Conservation (phyloP, 176 grass and related monocot species). For the Zea mays region Zm-B73-REFERENCE-NAM-5.0 NC_050098.1:171289501-171290000, state of each 20-base stretch:
- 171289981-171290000: too few relatives aligned
- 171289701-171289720: constrained; percentile 5
- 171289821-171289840: not conserved
- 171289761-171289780: constrained; percentile 22
- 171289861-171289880: too few relatives aligned
- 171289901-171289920: too few relatives aligned
- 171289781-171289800: not conserved
- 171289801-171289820: constrained; percentile 32
- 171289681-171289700: constrained; percentile 40
- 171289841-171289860: too few relatives aligned
- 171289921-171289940: too few relatives aligned
- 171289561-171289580: too few relatives aligned
- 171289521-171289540: too few relatives aligned
- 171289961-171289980: too few relatives aligned
- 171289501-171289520: not conserved
- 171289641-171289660: constrained; percentile 28
- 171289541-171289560: not conserved
- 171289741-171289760: constrained; percentile 47
- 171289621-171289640: constrained; percentile 17
- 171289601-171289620: not conserved
- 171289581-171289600: too few relatives aligned
- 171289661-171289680: constrained; percentile 30
- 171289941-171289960: too few relatives aligned
- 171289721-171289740: not conserved
- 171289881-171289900: too few relatives aligned